phyloP scores from a whole-genome alignment of 352 stramenopile genomes.

The Phytophthora sansomeana region DNA sequence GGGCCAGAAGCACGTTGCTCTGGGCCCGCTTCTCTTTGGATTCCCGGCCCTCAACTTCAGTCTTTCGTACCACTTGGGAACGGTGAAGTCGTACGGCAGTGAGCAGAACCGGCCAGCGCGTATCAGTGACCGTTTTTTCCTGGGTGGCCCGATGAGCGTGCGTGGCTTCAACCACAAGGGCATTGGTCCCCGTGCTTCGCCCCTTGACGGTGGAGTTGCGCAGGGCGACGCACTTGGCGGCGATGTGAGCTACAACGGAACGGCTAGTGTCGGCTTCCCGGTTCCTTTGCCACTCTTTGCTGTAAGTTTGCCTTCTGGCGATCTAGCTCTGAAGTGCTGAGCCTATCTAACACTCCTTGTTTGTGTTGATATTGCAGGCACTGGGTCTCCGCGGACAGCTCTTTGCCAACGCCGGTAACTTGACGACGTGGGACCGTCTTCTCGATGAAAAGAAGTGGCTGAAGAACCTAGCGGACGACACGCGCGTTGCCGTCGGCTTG shows the following conservation, averaged over 20 bases:
- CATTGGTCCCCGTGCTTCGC: slow-evolving; percentile 86
- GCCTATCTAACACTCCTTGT: slow-evolving; percentile 6
- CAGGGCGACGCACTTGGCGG: slow-evolving; percentile 89
- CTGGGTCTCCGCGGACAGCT: slow-evolving; percentile 89
- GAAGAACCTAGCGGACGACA: slow-evolving; percentile 89
- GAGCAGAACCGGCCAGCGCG: slow-evolving; percentile 81
- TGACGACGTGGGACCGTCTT: slow-evolving; percentile 87
- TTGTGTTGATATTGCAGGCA: slow-evolving; percentile 45
- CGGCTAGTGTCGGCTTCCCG: slow-evolving; percentile 87
- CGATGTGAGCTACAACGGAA: slow-evolving; percentile 89
- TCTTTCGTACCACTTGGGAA: slow-evolving; percentile 78
- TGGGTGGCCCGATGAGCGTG: slow-evolving; percentile 90
- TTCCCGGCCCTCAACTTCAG: slow-evolving; percentile 86
- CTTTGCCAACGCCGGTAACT: slow-evolving; percentile 91
- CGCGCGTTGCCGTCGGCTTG: slow-evolving; percentile 84
- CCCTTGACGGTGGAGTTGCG: slow-evolving; percentile 84
- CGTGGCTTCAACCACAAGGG: slow-evolving; percentile 93
- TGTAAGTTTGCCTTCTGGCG: slow-evolving; percentile 47
- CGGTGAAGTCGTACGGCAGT: slow-evolving; percentile 81
- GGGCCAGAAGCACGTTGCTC: slow-evolving; percentile 81
- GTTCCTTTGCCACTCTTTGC: slow-evolving; percentile 84
- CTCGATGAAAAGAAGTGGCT: slow-evolving; percentile 92
- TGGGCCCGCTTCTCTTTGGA: slow-evolving; percentile 73
- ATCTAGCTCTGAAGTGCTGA: neutral
- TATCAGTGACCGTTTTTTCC: slow-evolving; percentile 93